Evolutionary conservation across 169 alveolate genomes (phyloP).

Genomic region (Plasmodium adleri): DNA sequence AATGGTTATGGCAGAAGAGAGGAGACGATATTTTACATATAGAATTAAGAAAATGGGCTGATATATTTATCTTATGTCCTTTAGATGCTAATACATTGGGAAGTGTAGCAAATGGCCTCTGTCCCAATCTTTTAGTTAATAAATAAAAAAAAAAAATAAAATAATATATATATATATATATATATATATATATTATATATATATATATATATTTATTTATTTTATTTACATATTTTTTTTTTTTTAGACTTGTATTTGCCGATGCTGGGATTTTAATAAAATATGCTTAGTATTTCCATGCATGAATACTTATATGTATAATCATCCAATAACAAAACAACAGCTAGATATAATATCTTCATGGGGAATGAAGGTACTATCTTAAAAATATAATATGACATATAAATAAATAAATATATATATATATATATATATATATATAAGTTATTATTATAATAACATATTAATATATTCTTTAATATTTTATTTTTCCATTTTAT

Average conservation of each 20-base stretch:
- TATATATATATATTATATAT: background rate
- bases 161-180: background rate
- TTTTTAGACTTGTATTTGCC: conserved; percentile 90
- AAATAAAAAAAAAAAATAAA: background rate
- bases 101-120: conserved; percentile 91
- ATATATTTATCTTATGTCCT: conserved; percentile 92
- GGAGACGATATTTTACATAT: conserved; percentile 82
- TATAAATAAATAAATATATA: no score
- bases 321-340: conserved; percentile 90
- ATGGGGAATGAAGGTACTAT: conserved; percentile 78
- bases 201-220: background rate
- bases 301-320: conserved; percentile 96
- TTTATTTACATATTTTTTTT: background rate
- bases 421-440: background rate
- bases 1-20: conserved; percentile 82
- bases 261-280: conserved; percentile 94
- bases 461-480: background rate
- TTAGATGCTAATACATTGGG: conserved; percentile 95
- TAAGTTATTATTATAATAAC: background rate
- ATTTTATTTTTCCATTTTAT: background rate
- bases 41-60: conserved; percentile 93
- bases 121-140: conserved; percentile 93
- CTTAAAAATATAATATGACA: background rate
- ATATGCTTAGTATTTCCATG: conserved; percentile 94
- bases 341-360: conserved; percentile 84